Conservation (phyloP, 2,329 filamentous ascomycete species). For the Lachnellula hyalina region DNA sequence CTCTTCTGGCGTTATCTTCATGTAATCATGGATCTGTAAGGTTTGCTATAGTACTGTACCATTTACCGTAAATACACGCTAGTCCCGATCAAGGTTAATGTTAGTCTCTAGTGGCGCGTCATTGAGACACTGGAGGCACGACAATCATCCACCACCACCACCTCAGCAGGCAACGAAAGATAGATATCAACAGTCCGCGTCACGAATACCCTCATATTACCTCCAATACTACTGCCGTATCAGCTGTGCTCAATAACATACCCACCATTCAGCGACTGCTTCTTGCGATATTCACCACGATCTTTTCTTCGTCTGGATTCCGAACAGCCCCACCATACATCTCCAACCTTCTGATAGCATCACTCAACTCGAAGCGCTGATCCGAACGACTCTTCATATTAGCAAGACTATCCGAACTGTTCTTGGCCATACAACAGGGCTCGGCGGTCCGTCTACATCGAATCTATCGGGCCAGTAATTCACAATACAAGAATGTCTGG, state of each 20-base stretch:
- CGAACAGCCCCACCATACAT: conserved; percentile 26
- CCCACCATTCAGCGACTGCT: neutral
- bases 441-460: conserved; percentile 8
- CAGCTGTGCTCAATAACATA: neutral
- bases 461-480: conserved; percentile 8
- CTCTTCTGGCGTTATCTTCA: neutral
- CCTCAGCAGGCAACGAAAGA: conserved; percentile 14
- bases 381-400: neutral
- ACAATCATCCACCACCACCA: conserved; percentile 13
- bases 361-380: conserved; percentile 1
- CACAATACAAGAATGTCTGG: conserved; percentile 47
- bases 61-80: conserved; percentile 4
- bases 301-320: conserved; percentile 10
- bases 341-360: conserved; percentile 20
- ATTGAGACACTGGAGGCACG: conserved; percentile 14
- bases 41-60: too few relatives aligned
- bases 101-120: conserved; percentile 15
- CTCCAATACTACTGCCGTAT: neutral
- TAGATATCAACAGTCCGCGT: conserved; percentile 5
- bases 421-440: conserved; percentile 4
- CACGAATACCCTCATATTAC: conserved; percentile 4
- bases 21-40: neutral
- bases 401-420: neutral
- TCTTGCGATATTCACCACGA: conserved; percentile 1
- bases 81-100: conserved; percentile 1